These are phyloP conservation scores for Boletus pseudo-olivaceus DNA, from an alignment of 768 basidiomycete species.

Conservation along the genomic window DNA sequence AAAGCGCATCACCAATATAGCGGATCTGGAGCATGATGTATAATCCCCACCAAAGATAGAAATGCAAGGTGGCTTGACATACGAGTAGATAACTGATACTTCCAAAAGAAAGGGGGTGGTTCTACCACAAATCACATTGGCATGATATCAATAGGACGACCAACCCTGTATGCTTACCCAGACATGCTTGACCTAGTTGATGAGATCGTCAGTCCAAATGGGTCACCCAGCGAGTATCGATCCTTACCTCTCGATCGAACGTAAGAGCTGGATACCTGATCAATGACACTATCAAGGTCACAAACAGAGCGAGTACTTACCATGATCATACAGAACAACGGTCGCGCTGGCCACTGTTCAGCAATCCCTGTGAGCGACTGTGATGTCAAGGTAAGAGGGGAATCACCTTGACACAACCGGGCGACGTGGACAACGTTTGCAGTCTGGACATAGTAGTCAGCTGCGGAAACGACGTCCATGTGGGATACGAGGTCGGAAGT, in stretches of 20 bases:
- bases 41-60: background rate
- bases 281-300: background rate
- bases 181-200: conserved; percentile 15
- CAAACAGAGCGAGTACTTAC: background rate
- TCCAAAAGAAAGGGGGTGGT: conserved; percentile 6
- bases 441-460: background rate
- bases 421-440: conserved; percentile 1
- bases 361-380: background rate
- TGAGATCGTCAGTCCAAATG: background rate
- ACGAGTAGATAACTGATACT: conserved; percentile 20
- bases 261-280: conserved; percentile 10
- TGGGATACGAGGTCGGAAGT: background rate
- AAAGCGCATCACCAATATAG: conserved; percentile 19
- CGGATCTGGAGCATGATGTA: conserved; percentile 13
- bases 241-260: conserved; percentile 14
- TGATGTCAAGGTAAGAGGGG: background rate
- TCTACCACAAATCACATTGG: conserved; percentile 11
- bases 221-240: background rate
- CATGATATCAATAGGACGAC: background rate
- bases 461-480: background rate
- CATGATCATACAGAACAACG: conserved; percentile 19
- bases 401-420: conserved; percentile 13
- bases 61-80: background rate
- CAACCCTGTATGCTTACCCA: conserved; percentile 10
- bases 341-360: conserved; percentile 6